These are phyloP conservation scores for Calonectria honghensis DNA, from an alignment of 2,329 filamentous ascomycete species.

Conservation along the genomic window DNA sequence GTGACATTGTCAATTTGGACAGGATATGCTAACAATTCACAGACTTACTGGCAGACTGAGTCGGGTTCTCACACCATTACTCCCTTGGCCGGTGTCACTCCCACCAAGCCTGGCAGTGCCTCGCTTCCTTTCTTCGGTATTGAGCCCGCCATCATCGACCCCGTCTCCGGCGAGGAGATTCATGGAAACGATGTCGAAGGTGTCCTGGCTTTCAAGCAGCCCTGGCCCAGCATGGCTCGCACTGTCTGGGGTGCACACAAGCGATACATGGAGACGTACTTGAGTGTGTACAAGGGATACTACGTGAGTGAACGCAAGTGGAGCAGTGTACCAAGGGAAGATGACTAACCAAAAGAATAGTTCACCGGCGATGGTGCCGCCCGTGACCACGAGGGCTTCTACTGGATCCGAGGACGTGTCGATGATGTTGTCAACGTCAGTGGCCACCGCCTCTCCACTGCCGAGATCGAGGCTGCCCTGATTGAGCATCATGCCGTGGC, in stretches of 20 bases:
- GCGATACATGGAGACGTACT: constrained; percentile 98
- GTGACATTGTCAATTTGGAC: not conserved
- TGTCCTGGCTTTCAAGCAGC: constrained; percentile 96
- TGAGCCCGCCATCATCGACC: constrained; percentile 97
- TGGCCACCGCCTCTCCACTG: constrained; percentile 95
- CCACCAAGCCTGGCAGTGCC: constrained; percentile 96
- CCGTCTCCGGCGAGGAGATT: constrained; percentile 94
- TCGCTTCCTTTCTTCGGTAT: constrained; percentile 99
- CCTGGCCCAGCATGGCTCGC: constrained; percentile 98
- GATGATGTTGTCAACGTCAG: constrained; percentile 99
- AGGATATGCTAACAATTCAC: constrained; percentile 49
- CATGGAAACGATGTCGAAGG: constrained; percentile 97
- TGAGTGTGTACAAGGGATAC: constrained; percentile 98
- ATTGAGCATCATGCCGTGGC: constrained; percentile 93
- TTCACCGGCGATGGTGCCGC: constrained; percentile 96
- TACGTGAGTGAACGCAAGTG: constrained; percentile 80
- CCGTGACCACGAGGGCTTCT: constrained; percentile 98
- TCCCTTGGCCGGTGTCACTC: constrained; percentile 92
- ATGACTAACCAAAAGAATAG: constrained; percentile 62
- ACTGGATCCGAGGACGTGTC: constrained; percentile 99
- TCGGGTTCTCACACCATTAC: constrained; percentile 98
- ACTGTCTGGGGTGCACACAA: constrained; percentile 99
- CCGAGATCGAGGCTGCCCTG: constrained; percentile 97
- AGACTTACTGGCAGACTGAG: constrained; percentile 99
- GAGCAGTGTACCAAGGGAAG: not conserved